Conservation (phyloP, 768 basidiomycete genomes). For the Podaxis carcinomalis region DNA sequence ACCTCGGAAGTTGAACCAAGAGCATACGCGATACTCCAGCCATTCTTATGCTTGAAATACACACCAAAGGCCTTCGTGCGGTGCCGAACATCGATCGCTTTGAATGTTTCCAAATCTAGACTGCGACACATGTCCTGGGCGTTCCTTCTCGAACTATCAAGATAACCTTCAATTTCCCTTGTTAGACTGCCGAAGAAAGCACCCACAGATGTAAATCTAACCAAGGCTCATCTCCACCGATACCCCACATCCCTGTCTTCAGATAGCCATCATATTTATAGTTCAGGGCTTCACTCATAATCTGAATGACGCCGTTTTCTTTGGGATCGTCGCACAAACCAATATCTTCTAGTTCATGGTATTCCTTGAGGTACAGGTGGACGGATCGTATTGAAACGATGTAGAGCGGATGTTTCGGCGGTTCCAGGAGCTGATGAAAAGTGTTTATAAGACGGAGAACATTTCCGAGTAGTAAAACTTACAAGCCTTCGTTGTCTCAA, state of each 20-base stretch:
- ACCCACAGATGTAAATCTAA: slow-evolving; percentile 35
- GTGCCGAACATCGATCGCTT: slow-evolving; percentile 72
- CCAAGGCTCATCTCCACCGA: slow-evolving; percentile 44
- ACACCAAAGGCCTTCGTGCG: slow-evolving; percentile 69
- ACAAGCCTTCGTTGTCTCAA: slow-evolving; percentile 70
- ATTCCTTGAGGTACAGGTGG: slow-evolving; percentile 68
- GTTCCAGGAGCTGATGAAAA: slow-evolving; percentile 53
- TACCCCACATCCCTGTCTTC: slow-evolving; percentile 35
- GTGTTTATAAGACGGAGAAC: neutral
- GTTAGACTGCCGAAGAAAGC: neutral
- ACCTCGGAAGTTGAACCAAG: slow-evolving; percentile 36
- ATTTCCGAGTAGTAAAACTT: neutral
- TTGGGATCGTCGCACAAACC: slow-evolving; percentile 42
- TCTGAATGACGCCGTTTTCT: slow-evolving; percentile 45
- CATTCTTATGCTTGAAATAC: slow-evolving; percentile 62
- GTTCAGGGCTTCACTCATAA: slow-evolving; percentile 55
- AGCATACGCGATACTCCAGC: slow-evolving; percentile 76
- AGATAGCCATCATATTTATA: slow-evolving; percentile 36
- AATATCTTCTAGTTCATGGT: slow-evolving; percentile 65
- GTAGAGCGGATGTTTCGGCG: slow-evolving; percentile 60
- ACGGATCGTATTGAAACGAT: slow-evolving; percentile 57
- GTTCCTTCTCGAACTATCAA: slow-evolving; percentile 38
- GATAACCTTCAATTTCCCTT: neutral
- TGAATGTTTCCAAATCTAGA: slow-evolving; percentile 57
- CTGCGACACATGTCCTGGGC: slow-evolving; percentile 39